A percentile compares a stretch with the other conserved stretches of the same genome.
phyloP scores from a whole-genome alignment of 495 filamentous ascomycete genomes.

The Glarea lozoyensis region DNA sequence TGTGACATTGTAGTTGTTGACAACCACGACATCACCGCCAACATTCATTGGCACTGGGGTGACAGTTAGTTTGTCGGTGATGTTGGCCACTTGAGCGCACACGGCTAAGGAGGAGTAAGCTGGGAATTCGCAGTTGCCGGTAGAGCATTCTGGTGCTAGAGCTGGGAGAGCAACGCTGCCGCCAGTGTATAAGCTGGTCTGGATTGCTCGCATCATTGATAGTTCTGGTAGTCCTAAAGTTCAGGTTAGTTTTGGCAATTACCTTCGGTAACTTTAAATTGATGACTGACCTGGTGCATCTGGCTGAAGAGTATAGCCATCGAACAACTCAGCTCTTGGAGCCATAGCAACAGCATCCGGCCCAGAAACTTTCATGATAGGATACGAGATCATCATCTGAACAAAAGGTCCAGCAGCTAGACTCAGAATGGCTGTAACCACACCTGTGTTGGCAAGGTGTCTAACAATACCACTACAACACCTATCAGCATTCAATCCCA shows the following conservation, averaged over 20 bases:
- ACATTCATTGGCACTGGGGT: constrained; percentile 3
- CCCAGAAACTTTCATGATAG: no score
- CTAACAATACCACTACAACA: constrained; percentile 13
- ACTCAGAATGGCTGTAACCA: constrained; percentile 28
- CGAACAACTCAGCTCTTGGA: not conserved
- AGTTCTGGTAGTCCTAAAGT: constrained; percentile 22
- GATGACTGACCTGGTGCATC: not conserved
- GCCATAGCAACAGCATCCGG: constrained; percentile 15
- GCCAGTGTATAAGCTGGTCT: constrained; percentile 31
- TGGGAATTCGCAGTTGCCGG: constrained; percentile 35
- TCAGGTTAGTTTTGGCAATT: constrained; percentile 12
- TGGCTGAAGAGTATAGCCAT: not conserved
- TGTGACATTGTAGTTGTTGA: not conserved
- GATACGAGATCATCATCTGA: constrained; percentile 33
- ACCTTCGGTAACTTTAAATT: constrained; percentile 13
- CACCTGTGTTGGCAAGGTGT: constrained; percentile 32
- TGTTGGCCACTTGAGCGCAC: constrained; percentile 31
- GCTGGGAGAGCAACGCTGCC: constrained; percentile 12
- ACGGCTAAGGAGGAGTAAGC: constrained; percentile 36
- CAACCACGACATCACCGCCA: not conserved
- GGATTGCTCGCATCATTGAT: constrained; percentile 29
- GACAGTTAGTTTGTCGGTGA: constrained; percentile 21
- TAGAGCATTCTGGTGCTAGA: constrained; percentile 26
- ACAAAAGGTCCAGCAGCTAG: constrained; percentile 35
- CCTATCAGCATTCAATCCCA: not conserved